Conservation (phyloP, 176 grass and related monocot species). For the Avena sativa region DNA sequence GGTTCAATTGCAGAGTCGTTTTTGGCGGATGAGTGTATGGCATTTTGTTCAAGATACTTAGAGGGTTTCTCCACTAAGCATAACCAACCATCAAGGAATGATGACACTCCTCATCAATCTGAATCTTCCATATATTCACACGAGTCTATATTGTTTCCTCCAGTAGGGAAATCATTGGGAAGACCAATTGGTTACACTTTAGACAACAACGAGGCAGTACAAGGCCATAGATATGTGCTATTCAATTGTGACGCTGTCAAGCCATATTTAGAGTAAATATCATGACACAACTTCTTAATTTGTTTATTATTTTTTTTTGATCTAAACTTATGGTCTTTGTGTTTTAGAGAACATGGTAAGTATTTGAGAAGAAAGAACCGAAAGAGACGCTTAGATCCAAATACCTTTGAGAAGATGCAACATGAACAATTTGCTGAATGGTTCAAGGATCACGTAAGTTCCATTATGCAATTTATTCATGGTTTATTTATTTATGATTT, state of each 20-base stretch:
- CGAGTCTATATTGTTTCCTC: background rate
- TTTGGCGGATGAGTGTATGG: background rate
- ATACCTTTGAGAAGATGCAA: too few relatives aligned
- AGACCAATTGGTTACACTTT: background rate
- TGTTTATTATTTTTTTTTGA: background rate
- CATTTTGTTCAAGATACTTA: conserved; percentile 26
- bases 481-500: background rate
- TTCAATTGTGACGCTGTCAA: background rate
- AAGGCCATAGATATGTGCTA: background rate
- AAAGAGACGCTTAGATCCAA: background rate
- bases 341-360: background rate
- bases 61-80: conserved; percentile 25
- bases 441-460: background rate
- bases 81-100: conserved; percentile 27
- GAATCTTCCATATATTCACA: background rate
- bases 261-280: conserved; percentile 7
- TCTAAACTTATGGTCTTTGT: background rate
- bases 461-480: background rate
- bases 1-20: conserved; percentile 8
- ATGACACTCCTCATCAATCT: background rate
- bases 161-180: conserved; percentile 2
- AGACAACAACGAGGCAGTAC: background rate
- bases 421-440: background rate
- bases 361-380: background rate
- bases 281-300: background rate